Percentiles rank a stretch among this genome's conserved stretches.
phyloP scores from a whole-genome alignment of 495 filamentous ascomycete species.

The Cenococcum geophilum region DNA sequence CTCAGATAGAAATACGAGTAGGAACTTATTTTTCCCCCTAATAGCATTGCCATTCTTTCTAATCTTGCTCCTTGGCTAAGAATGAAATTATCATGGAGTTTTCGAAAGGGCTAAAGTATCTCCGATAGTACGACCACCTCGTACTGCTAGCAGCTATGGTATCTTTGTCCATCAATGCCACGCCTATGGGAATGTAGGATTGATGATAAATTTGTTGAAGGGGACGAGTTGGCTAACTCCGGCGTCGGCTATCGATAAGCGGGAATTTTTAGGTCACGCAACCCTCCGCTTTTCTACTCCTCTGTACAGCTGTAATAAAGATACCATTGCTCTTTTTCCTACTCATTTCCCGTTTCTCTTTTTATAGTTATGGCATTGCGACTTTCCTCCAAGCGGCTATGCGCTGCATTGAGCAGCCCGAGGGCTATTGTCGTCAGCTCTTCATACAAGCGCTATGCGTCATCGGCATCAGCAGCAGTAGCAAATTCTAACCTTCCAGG shows the following conservation, averaged over 20 bases:
- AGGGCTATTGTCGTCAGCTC: constrained; percentile 9
- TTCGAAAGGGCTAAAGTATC: too few relatives aligned
- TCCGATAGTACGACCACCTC: too few relatives aligned
- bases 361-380: constrained; percentile 28
- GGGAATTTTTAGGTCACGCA: constrained; percentile 5
- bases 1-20: too few relatives aligned
- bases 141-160: too few relatives aligned
- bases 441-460: constrained; percentile 25
- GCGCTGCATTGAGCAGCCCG: constrained; percentile 5
- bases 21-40: too few relatives aligned
- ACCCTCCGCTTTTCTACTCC: neutral
- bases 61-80: too few relatives aligned
- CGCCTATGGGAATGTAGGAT: too few relatives aligned
- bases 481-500: constrained; percentile 35
- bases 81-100: too few relatives aligned
- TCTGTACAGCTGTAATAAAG: neutral
- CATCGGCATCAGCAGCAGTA: constrained; percentile 33
- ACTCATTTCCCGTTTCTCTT: constrained; percentile 1
- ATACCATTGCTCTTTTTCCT: neutral
- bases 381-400: constrained; percentile 22
- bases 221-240: neutral
- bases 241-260: constrained; percentile 1
- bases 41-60: too few relatives aligned
- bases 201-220: neutral
- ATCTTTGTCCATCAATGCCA: too few relatives aligned